These are phyloP conservation scores for Claviceps sp. DNA, from an alignment of 2,329 filamentous ascomycete species.

Conservation along the genomic window DNA sequence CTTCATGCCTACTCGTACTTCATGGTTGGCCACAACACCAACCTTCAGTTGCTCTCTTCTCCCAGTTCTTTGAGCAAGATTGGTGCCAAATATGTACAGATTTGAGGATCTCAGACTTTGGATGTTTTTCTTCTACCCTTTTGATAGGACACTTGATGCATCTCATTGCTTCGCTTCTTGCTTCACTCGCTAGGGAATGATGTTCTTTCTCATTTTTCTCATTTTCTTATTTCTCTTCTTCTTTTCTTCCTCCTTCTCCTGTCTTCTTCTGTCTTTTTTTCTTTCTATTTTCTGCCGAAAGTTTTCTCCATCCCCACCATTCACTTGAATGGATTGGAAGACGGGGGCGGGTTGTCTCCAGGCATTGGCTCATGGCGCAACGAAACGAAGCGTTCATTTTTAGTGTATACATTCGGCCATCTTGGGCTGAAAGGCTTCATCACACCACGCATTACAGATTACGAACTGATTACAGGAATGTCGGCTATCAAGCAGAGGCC, in stretches of 20 bases:
- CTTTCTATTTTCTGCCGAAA: not conserved
- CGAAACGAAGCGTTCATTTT: conserved; percentile 8
- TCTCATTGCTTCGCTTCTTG: conserved; percentile 20
- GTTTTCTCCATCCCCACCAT: not conserved
- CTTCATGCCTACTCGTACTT: conserved; percentile 46
- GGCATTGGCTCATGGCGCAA: not conserved
- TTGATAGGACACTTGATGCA: not conserved
- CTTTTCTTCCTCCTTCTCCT: not conserved
- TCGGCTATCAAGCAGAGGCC: not conserved
- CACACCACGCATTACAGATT: too few relatives aligned
- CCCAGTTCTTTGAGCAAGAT: conserved; percentile 27
- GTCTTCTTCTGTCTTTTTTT: not conserved
- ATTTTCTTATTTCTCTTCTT: not conserved
- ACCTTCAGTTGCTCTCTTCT: conserved; percentile 28
- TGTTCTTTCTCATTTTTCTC: conserved; percentile 6
- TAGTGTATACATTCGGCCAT: conserved; percentile 19
- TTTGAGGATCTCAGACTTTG: conserved; percentile 8
- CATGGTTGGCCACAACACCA: conserved; percentile 24
- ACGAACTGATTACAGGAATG: not conserved
- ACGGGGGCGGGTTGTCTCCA: not conserved
- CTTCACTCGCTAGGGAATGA: conserved; percentile 23
- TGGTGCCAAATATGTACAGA: conserved; percentile 36
- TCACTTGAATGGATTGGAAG: not conserved
- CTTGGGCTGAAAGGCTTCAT: not conserved
- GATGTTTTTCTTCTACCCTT: not conserved